Conservation (phyloP, 83 land plant species). For the Isoetes engelmannii region DNA sequence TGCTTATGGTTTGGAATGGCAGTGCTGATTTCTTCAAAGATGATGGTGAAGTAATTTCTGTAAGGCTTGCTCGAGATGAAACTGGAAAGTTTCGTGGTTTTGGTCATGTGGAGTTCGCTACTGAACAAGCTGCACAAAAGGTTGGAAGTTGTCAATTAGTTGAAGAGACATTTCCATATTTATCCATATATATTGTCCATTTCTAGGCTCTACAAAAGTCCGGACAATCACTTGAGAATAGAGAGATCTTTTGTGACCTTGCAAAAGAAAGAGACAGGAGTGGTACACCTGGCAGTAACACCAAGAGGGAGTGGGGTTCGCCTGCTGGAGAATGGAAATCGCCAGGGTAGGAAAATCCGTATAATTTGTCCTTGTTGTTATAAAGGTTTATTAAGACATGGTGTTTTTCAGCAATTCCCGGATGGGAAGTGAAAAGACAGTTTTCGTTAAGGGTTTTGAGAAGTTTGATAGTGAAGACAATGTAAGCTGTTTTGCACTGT, state of each 20-base stretch:
- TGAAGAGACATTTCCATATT: too few species aligned
- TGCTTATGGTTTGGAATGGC: not conserved
- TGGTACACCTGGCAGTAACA: not conserved
- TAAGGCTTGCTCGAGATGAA: conserved; percentile 41
- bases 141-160: conserved; percentile 19
- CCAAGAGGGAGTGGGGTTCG: not conserved
- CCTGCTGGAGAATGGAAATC: not conserved
- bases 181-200: too few species aligned
- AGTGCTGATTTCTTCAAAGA: conserved; percentile 59
- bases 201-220: not conserved
- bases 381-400: not conserved
- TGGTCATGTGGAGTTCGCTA: conserved; percentile 85
- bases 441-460: conserved; percentile 14
- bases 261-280: not conserved
- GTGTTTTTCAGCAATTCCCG: not conserved
- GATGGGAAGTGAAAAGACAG: conserved; percentile 13
- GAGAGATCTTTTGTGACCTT: not conserved
- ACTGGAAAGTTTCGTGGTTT: conserved; percentile 59
- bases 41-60: conserved; percentile 57
- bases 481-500: not conserved
- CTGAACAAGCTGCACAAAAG: conserved; percentile 58
- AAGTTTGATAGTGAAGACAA: conserved; percentile 12
- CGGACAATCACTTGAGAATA: not conserved
- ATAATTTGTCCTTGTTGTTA: not conserved
- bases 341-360: not conserved